phyloP scores from a whole-genome alignment of 805 yeast species.

The Pichia insulana region DNA sequence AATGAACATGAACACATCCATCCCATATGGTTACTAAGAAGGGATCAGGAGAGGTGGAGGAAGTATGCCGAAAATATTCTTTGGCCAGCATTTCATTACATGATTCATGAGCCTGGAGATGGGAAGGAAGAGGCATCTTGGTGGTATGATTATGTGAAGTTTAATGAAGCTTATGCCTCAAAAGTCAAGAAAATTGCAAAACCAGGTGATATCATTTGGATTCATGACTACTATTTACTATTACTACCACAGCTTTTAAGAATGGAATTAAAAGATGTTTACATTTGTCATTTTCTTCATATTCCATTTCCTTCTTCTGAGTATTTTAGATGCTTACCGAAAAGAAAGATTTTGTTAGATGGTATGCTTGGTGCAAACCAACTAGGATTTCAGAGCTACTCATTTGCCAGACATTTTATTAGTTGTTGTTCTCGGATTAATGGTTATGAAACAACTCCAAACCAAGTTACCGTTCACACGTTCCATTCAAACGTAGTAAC shows the following conservation, averaged over 20 bases:
- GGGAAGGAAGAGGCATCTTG: slow-evolving; percentile 58
- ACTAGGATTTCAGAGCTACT: slow-evolving; percentile 76
- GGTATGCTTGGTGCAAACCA: slow-evolving; percentile 88
- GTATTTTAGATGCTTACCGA: slow-evolving; percentile 81
- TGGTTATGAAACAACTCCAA: slow-evolving; percentile 65
- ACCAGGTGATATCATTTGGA: slow-evolving; percentile 89
- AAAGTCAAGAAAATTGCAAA: slow-evolving; percentile 62
- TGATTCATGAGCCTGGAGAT: slow-evolving; percentile 66
- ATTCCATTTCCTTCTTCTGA: slow-evolving; percentile 95
- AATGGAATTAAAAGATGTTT: slow-evolving; percentile 64
- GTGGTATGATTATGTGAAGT: slow-evolving; percentile 84
- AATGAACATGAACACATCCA: slow-evolving; percentile 48
- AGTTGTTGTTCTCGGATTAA: slow-evolving; percentile 82
- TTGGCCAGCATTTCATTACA: slow-evolving; percentile 95
- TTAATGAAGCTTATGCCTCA: slow-evolving; percentile 85
- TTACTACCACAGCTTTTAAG: slow-evolving; percentile 77
- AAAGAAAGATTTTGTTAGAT: slow-evolving; percentile 71
- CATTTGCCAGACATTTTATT: slow-evolving; percentile 84
- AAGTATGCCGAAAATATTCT: slow-evolving; percentile 79
- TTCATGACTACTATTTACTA: slow-evolving; percentile 82
- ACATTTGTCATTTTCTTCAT: slow-evolving; percentile 74
- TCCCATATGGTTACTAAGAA: slow-evolving; percentile 83
- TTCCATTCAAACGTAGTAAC: slow-evolving; percentile 64
- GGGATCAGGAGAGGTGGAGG: slow-evolving; percentile 79
- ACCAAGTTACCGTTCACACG: slow-evolving; percentile 64